These are phyloP conservation scores for Dipodascus albidus DNA, from an alignment of 805 yeast genomes.

Conservation along the genomic window DNA sequence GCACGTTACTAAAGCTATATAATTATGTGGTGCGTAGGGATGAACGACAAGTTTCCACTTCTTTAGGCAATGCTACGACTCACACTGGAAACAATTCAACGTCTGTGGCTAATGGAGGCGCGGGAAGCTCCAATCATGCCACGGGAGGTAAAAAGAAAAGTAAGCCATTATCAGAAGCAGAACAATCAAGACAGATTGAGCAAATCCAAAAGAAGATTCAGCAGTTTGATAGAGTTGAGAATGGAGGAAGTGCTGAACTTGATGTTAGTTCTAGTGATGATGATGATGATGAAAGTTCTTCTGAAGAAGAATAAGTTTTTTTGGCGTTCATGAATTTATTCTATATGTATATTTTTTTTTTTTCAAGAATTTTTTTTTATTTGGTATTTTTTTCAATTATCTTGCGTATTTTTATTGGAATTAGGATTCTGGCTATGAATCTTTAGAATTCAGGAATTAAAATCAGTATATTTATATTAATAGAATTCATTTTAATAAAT, in stretches of 20 bases:
- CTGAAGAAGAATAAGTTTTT: neutral
- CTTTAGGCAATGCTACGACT: constrained; percentile 2
- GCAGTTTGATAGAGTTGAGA: constrained; percentile 38
- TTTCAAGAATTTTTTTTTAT: no score
- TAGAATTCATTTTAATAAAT: no score
- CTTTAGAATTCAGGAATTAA: no score
- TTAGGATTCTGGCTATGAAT: no score
- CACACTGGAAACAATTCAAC: constrained; percentile 12
- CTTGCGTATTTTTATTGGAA: no score
- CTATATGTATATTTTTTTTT: no score
- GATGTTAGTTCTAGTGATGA: constrained; percentile 1
- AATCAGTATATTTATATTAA: no score
- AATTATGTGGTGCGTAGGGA: constrained; percentile 58
- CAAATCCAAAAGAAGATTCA: constrained; percentile 64
- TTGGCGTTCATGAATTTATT: no score
- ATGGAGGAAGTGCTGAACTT: constrained; percentile 10
- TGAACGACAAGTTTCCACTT: constrained; percentile 12
- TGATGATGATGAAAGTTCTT: neutral
- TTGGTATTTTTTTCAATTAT: no score
- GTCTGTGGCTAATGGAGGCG: constrained; percentile 6
- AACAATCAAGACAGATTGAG: constrained; percentile 56
- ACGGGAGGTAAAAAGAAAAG: constrained; percentile 32
- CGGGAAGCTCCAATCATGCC: constrained; percentile 7
- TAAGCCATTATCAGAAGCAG: constrained; percentile 52
- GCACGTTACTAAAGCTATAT: constrained; percentile 72